These are phyloP conservation scores for Cyclotella baltica DNA, from an alignment of 108 stramenopile species.

Conservation along the genomic window DNA sequence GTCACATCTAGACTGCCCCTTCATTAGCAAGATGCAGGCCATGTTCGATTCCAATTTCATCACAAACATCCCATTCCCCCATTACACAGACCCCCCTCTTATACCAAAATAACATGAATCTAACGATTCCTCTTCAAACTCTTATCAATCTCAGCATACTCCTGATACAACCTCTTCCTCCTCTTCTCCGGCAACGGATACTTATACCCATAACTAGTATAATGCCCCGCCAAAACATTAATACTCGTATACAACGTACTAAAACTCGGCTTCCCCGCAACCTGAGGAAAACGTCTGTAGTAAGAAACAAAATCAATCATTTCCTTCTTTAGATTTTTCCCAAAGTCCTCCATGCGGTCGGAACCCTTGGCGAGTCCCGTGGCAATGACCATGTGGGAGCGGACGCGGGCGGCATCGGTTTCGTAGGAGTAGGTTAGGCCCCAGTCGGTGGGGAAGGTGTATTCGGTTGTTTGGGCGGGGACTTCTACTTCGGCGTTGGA, in stretches of 20 bases:
- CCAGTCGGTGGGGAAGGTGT: slow-evolving; percentile 85
- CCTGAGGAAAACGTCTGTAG: slow-evolving; percentile 90
- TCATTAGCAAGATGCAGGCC: no score
- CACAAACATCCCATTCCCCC: no score
- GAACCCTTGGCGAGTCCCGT: slow-evolving; percentile 92
- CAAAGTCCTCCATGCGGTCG: slow-evolving; percentile 90
- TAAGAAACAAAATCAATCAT: slow-evolving; percentile 97
- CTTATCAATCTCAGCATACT: slow-evolving; percentile 95
- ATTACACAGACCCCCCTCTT: no score
- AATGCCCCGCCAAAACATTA: slow-evolving; percentile 96
- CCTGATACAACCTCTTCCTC: slow-evolving; percentile 97
- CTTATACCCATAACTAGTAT: slow-evolving; percentile 97
- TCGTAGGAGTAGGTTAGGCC: slow-evolving; percentile 93
- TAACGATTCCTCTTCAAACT: slow-evolving; percentile 87
- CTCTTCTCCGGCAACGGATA: slow-evolving; percentile 98
- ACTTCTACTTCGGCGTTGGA: slow-evolving; percentile 78
- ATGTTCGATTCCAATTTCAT: no score
- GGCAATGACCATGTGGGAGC: slow-evolving; percentile 90
- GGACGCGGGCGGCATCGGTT: slow-evolving; percentile 90
- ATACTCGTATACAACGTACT: slow-evolving; percentile 95
- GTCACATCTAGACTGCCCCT: no score
- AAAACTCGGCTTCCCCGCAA: slow-evolving; percentile 95
- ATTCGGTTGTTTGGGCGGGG: slow-evolving; percentile 75
- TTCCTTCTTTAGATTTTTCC: slow-evolving; percentile 96
- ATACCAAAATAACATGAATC: no score